Conservation (phyloP, 208 protist genomes). For the Blechomonas ayalai region DNA sequence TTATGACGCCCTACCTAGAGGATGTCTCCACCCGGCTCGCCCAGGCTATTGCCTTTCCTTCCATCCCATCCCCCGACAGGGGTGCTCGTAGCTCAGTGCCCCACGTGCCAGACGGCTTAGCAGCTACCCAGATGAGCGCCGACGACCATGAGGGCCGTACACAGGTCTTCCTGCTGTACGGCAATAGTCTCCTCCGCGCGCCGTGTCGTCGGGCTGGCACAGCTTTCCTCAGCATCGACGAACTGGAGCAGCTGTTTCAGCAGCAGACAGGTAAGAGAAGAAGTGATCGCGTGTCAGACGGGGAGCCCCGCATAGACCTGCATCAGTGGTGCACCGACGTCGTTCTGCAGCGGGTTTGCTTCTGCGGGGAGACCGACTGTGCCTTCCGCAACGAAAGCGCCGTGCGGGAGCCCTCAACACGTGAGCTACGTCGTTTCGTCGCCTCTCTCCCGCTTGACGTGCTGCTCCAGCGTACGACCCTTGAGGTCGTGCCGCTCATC, state of each 20-base stretch:
- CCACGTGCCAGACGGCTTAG: not conserved
- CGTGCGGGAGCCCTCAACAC: slow-evolving; percentile 19
- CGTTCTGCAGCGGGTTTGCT: slow-evolving; percentile 20
- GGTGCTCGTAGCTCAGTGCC: not conserved
- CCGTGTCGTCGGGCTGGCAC: not conserved
- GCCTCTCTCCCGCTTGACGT: slow-evolving; percentile 23
- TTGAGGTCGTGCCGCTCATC: not conserved
- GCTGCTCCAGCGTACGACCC: slow-evolving; percentile 11
- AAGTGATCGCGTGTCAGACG: not conserved
- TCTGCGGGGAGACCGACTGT: slow-evolving; percentile 3
- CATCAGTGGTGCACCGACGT: slow-evolving; percentile 13
- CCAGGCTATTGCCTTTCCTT: slow-evolving; percentile 2
- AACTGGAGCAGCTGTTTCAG: slow-evolving; percentile 12
- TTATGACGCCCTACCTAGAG: slow-evolving; percentile 30
- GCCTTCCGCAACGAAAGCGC: not conserved
- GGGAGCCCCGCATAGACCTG: slow-evolving; percentile 5
- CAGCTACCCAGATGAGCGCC: not conserved
- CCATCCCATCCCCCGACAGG: not conserved
- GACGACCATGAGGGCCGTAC: not conserved
- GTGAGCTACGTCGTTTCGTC: slow-evolving; percentile 33
- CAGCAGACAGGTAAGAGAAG: not conserved
- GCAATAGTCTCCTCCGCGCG: not conserved
- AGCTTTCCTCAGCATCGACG: slow-evolving; percentile 11
- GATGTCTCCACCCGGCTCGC: slow-evolving; percentile 8
- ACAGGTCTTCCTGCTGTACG: not conserved